Conservation (phyloP, 805 yeast genomes). For the Clavispora phyllophila region DNA sequence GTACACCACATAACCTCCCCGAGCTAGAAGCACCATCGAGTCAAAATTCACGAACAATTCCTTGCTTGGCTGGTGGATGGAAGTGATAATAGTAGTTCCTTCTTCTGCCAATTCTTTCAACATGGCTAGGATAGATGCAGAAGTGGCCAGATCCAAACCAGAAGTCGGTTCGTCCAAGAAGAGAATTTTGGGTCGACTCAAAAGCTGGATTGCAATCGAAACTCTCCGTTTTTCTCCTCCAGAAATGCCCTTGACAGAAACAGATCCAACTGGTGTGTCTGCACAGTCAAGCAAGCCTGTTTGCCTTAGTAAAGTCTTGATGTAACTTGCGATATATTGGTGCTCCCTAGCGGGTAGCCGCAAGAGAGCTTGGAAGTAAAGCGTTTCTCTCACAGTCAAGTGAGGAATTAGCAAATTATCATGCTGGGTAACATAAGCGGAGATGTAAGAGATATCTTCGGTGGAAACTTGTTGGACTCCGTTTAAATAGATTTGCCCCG, state of each 20-base stretch:
- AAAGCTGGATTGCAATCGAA: constrained; percentile 73
- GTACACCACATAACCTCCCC: constrained; percentile 67
- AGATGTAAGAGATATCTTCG: constrained; percentile 24
- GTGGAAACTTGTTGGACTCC: constrained; percentile 20
- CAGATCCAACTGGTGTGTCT: constrained; percentile 50
- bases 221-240: constrained; percentile 72
- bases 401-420: constrained; percentile 68
- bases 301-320: constrained; percentile 55
- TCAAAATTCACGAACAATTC: constrained; percentile 64
- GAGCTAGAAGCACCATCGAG: constrained; percentile 63
- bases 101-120: constrained; percentile 55
- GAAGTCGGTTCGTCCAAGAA: constrained; percentile 87
- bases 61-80: constrained; percentile 81
- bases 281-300: constrained; percentile 74
- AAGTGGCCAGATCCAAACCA: constrained; percentile 78
- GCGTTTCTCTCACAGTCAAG: constrained; percentile 73
- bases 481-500: constrained; percentile 26
- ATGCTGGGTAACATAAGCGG: constrained; percentile 80
- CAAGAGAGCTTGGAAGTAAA: constrained; percentile 64
- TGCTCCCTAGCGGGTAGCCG: constrained; percentile 46
- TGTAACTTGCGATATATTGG: constrained; percentile 39
- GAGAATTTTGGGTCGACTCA: constrained; percentile 66
- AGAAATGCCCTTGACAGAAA: constrained; percentile 34
- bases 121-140: constrained; percentile 60
- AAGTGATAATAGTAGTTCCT: constrained; percentile 61